Evolutionary conservation across 1,284 basidiomycete species (phyloP).

Genomic region (Cutaneotrichosporon dermatis): DNA sequence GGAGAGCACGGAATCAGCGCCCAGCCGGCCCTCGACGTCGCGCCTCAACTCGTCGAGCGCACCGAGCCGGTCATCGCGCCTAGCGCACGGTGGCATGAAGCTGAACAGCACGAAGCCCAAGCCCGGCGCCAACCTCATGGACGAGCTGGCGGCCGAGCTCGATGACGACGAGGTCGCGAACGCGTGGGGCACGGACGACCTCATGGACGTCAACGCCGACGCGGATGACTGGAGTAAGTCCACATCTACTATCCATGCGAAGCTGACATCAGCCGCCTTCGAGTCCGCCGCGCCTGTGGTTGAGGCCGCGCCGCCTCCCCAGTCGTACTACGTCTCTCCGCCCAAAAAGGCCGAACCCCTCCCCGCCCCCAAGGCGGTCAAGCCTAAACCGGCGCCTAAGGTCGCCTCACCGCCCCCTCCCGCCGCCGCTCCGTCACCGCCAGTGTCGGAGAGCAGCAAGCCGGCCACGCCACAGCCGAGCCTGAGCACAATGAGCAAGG

Average conservation of each 20-base stretch:
- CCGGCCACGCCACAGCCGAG: slow-evolving; percentile 24
- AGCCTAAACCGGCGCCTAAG: neutral
- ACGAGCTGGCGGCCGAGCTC: slow-evolving; percentile 56
- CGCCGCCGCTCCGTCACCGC: slow-evolving; percentile 10
- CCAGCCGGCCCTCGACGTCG: neutral
- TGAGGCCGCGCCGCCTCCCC: slow-evolving; percentile 31
- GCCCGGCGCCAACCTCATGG: slow-evolving; percentile 49
- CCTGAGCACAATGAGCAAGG: slow-evolving; percentile 61
- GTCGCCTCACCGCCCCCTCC: slow-evolving; percentile 2
- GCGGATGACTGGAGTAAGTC: slow-evolving; percentile 82
- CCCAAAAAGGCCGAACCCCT: neutral
- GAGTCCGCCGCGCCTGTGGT: slow-evolving; percentile 58
- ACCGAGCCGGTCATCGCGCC: neutral
- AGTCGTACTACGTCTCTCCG: slow-evolving; percentile 33
- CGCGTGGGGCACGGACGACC: slow-evolving; percentile 64
- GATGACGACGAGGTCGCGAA: slow-evolving; percentile 53
- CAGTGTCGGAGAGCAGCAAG: slow-evolving; percentile 4
- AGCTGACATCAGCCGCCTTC: slow-evolving; percentile 63
- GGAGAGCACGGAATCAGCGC: slow-evolving; percentile 9
- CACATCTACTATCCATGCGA: neutral
- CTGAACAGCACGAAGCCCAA: slow-evolving; percentile 55
- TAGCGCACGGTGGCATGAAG: slow-evolving; percentile 55
- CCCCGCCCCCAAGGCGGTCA: slow-evolving; percentile 7
- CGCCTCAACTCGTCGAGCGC: neutral
- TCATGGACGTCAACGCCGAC: slow-evolving; percentile 79